Evolutionary conservation across 2,329 filamentous ascomycete species (phyloP).

Genomic region (Monascus ruber): DNA sequence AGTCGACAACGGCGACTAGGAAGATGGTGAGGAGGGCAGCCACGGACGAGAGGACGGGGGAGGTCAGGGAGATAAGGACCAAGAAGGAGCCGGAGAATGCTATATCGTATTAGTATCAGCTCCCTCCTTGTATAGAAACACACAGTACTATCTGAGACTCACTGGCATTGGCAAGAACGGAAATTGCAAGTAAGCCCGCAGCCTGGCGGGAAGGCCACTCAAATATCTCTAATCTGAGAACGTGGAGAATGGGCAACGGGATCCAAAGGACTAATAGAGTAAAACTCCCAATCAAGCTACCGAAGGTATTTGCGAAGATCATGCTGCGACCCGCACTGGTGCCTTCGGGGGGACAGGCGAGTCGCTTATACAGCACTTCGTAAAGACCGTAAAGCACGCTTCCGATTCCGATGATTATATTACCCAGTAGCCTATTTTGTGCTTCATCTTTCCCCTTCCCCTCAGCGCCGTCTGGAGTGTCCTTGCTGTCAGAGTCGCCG

Average conservation of each 20-base stretch:
- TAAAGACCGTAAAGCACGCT: constrained; percentile 93
- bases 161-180: constrained; percentile 75
- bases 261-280: constrained; percentile 85
- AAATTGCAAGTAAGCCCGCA: constrained; percentile 67
- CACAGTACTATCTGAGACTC: constrained; percentile 18
- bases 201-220: constrained; percentile 67
- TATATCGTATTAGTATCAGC: constrained; percentile 8
- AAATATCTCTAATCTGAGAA: constrained; percentile 68
- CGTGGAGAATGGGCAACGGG: constrained; percentile 73
- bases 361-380: constrained; percentile 90
- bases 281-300: constrained; percentile 73
- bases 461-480: constrained; percentile 14
- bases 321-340: constrained; percentile 76
- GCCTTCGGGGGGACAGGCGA: constrained; percentile 85
- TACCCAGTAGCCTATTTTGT: constrained; percentile 64
- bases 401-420: constrained; percentile 81
- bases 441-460: constrained; percentile 41
- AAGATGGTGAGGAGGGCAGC: constrained; percentile 94
- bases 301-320: constrained; percentile 90
- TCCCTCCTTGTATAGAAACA: neutral
- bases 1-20: constrained; percentile 85
- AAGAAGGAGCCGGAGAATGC: constrained; percentile 87
- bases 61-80: constrained; percentile 83
- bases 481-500: constrained; percentile 50
- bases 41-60: constrained; percentile 82